These are phyloP conservation scores for Saturnispora gosingensis DNA, from an alignment of 805 yeast species.

Conservation along the genomic window DNA sequence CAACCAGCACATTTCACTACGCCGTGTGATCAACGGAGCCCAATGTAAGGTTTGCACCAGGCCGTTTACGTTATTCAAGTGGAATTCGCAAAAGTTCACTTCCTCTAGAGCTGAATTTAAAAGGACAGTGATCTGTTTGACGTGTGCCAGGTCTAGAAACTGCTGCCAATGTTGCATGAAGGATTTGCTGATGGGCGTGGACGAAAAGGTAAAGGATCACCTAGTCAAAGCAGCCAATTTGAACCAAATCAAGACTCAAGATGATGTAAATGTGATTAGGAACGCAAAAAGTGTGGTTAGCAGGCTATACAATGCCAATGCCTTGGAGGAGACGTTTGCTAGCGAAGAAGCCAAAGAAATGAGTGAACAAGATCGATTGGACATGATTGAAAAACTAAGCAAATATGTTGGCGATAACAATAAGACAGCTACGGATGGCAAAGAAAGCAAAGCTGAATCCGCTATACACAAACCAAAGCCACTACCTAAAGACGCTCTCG, in stretches of 20 bases:
- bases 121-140: slow-evolving; percentile 63
- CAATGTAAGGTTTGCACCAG: slow-evolving; percentile 80
- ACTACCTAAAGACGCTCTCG: slow-evolving; percentile 34
- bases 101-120: slow-evolving; percentile 33
- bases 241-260: slow-evolving; percentile 4
- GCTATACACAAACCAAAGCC: slow-evolving; percentile 1
- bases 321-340: slow-evolving; percentile 27
- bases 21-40: slow-evolving; percentile 60
- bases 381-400: slow-evolving; percentile 8
- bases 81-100: slow-evolving; percentile 31
- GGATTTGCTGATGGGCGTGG: slow-evolving; percentile 76
- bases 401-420: not conserved
- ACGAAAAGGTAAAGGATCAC: slow-evolving; percentile 68
- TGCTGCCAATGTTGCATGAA: slow-evolving; percentile 85
- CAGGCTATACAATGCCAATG: slow-evolving; percentile 47
- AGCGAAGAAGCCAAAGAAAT: slow-evolving; percentile 16
- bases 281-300: slow-evolving; percentile 36
- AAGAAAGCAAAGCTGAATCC: slow-evolving; percentile 7
- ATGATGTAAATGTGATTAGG: slow-evolving; percentile 32
- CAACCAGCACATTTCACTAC: slow-evolving; percentile 58
- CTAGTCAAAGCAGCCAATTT: slow-evolving; percentile 64
- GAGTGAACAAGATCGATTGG: not conserved
- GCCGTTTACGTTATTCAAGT: slow-evolving; percentile 72
- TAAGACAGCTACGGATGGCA: slow-evolving; percentile 12
- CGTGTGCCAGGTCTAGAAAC: slow-evolving; percentile 71